Base-by-base conservation (phyloP, 495 filamentous ascomycete genomes). In the Penicillium salamii region DNA sequence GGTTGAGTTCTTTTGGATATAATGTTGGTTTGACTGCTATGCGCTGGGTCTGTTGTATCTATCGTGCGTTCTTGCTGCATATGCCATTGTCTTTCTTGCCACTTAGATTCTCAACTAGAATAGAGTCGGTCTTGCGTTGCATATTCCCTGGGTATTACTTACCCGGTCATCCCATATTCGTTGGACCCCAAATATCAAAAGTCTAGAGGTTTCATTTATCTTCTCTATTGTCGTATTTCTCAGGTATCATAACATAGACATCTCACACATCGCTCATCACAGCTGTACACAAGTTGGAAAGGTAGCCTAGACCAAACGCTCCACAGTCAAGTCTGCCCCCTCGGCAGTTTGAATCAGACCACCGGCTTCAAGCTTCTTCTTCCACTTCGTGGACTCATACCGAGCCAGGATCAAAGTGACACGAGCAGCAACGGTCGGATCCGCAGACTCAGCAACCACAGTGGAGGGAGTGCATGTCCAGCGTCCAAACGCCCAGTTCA, bases 401-500 rank as follows among this genome's bases (percentile, higher is more conserved):
- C 87, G 78, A 1, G 89, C 92, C 37, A 93, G 68, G 5, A 98
- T 87, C 48, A 97, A 71, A 0, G 90, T 96, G 76, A 98, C 84
- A 28, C 89, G 78, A 19, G 91, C 69, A 4, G 80, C 66, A 2
- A 78, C 69, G 17, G 73, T 70, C 31, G 65, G 58, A 24, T 73
- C 69, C 8, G 72, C 69, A 2, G 62, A 52, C 36, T 68, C 59
- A 3, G 70, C 57, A 29, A 75, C 74, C 35, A 65, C 64, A 5
- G 62, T 64, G 29, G 87, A 70, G 0, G 76, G 75, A 5, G 91
- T 92, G 59, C 88, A 92, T 2, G 82, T 96, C 93, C 93, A 97
- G 14, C 93, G 78, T 6, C 90, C 91, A 69, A 98, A 98, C 0
- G 93, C 95, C 93, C 93, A 97, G 63, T 98, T 98, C 36, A 98